Base-by-base conservation (phyloP, 2,329 filamentous ascomycete genomes). In the Pestalotiopsis sp. region DNA sequence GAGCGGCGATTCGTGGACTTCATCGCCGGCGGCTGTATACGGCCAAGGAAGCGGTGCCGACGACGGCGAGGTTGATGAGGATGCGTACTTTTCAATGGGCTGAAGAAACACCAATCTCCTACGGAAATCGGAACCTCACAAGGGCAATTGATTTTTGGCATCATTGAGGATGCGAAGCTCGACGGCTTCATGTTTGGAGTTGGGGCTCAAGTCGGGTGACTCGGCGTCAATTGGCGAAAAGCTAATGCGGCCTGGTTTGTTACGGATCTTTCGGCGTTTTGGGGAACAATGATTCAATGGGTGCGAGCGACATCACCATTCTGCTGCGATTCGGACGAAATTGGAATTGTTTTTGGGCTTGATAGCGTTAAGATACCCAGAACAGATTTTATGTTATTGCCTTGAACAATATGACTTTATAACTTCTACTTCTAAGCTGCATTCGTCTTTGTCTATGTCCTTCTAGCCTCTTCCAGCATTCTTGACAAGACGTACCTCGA, bases 51-150 rank as follows among this genome's bases (percentile, higher is more conserved):
- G 7, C 31, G 31, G 31, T 9, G 31, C 7, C 20, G 65, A 67
- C 41, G 49, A 11, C 20, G 61, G n/a, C 6, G 39, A 56, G 4
- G 68, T 65, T 11, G 67, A 69, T 14, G 69, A 70, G 58, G 69
- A 70, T 20, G 67, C 67, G 5, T 70, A 69, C 23, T 70, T 70
- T 61, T 70, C 69, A 31, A 70, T 70, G 69, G 69, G 69, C 67
- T 70, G 39, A 69, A n/a, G 45, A n/a, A 23, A 9, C 7, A 52
- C 2, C 13, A 49, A 52, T 52, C n/a, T 23, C 45, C 7, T 6
- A n/a, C 3, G 17, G 45, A 52, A 20, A 52, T 20, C 4, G 17
- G 31, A 36, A 36, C 31, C 6, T 9, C 31, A n/a, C n/a, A 12
- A 52, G 6, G 5, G 45, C 45, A 52, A n/a, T 52, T 52, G 6